Evolutionary conservation across 306 rosid genomes (phyloP), one percentile per base, ranked within the genome.

Genomic region (Bauhinia variegata): DNA sequence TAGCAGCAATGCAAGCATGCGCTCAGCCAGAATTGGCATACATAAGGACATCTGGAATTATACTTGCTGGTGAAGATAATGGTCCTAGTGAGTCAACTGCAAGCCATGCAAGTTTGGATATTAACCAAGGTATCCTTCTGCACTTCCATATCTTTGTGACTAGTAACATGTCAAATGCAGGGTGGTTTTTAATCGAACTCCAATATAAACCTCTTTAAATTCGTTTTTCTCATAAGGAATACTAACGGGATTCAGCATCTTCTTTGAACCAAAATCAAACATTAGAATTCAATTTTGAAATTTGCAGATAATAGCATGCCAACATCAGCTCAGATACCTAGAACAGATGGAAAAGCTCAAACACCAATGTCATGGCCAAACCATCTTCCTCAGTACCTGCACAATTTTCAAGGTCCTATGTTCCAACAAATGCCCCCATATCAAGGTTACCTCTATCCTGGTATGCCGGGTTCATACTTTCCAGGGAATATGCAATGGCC

Each of bases 401-500:
- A 79, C 62, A 88, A 86, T 82, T 84, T 93, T 77, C 98, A 93
- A 71, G 98, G 96, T 63, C 92, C 84, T 57, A 39, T 81, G 36
- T 88, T 74, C 79, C 96, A 78, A 56, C 89, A 87, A 58, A 77
- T 83, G 89, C 87, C 89, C 14, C 98, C 99, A 48, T 90, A 86
- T 82, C 96, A 83, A 80, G 87, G 91, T 13, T 89, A 86, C 75
- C 63, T 77, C 58, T 88, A 81, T 70, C 96, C 96, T 30, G 96
- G 96, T 39, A 86, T 90, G 99, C 98, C 84, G 77, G 80, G 80
- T 72, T 70, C 98, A n/a, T 95, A 83, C 63, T 88, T 71, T 83
- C 88, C 95, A 2, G 95, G 96, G 60, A 86, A 76, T 74, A 77
- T 90, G 96, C 96, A 83, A 49, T 95, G 97, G 97, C 89, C 87